A percentile compares a stretch with the other conserved stretches of the same genome.
Conservation (phyloP, 2,329 filamentous ascomycete species). For the Sarocladium kiliense region DNA sequence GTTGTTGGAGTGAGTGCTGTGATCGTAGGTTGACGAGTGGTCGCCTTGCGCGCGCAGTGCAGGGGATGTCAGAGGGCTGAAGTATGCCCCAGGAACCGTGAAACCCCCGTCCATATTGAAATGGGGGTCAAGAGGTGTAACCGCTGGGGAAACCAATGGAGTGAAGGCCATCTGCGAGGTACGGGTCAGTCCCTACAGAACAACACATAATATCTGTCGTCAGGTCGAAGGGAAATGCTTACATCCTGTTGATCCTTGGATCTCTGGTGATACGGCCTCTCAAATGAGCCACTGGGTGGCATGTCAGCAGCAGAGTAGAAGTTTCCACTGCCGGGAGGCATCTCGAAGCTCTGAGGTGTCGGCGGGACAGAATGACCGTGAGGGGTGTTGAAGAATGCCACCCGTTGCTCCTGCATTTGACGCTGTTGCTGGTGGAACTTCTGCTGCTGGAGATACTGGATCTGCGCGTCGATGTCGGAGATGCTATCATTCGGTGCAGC, state of each 20-base stretch:
- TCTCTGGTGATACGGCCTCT: constrained; percentile 57
- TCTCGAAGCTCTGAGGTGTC: constrained; percentile 75
- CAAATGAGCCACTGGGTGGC: constrained; percentile 56
- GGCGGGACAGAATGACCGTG: constrained; percentile 64
- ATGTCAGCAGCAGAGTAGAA: constrained; percentile 51
- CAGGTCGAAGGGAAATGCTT: constrained; percentile 23
- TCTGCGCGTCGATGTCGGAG: constrained; percentile 59
- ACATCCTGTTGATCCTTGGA: constrained; percentile 67
- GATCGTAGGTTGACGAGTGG: constrained; percentile 37
- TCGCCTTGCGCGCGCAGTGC: constrained; percentile 70
- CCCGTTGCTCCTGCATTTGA: constrained; percentile 52
- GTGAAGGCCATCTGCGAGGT: constrained; percentile 64
- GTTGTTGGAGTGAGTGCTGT: constrained; percentile 40
- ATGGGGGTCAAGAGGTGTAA: constrained; percentile 70
- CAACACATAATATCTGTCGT: neutral
- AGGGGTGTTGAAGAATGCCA: constrained; percentile 43
- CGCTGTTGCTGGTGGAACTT: constrained; percentile 57
- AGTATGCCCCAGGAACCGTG: constrained; percentile 66
- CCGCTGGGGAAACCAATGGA: constrained; percentile 76
- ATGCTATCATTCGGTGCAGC: constrained; percentile 43
- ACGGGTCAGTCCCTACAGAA: constrained; percentile 10
- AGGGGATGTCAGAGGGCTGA: constrained; percentile 78
- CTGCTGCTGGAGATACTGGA: constrained; percentile 60
- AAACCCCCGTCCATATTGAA: constrained; percentile 58
- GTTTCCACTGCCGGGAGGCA: constrained; percentile 55